A percentile compares a stretch with the other conserved stretches of the same genome.
Evolutionary conservation across 2,329 filamentous ascomycete genomes (phyloP).

Genomic region (Magnaporthiopsis incrustans): DNA sequence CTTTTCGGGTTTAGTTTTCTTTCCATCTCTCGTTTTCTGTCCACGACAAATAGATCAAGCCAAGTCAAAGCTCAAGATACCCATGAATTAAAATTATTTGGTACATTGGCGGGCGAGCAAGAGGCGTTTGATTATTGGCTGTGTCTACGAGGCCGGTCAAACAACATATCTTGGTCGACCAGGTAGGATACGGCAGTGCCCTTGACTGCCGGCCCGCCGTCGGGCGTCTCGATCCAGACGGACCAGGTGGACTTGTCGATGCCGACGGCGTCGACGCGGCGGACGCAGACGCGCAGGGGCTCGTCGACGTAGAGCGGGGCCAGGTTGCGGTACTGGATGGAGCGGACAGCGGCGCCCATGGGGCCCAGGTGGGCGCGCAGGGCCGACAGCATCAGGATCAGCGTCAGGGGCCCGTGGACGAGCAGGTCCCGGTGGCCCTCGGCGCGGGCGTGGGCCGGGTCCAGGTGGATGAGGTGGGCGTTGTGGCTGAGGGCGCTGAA

Average conservation of each 20-base stretch:
- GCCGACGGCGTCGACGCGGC: constrained; percentile 35
- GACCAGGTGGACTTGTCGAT: constrained; percentile 40
- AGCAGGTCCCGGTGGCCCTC: constrained; percentile 72
- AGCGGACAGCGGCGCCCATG: constrained; percentile 15
- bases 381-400: constrained; percentile 67
- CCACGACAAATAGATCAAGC: neutral
- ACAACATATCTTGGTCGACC: neutral
- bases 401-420: constrained; percentile 78
- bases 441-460: constrained; percentile 58
- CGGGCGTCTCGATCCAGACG: constrained; percentile 56
- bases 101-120: neutral
- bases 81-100: neutral
- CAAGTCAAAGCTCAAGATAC: neutral
- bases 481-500: constrained; percentile 92
- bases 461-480: constrained; percentile 83
- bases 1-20: neutral
- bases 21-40: neutral
- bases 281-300: constrained; percentile 60
- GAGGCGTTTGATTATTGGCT: no score
- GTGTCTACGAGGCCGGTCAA: neutral
- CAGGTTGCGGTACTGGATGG: constrained; percentile 72
- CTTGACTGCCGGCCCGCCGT: constrained; percentile 57
- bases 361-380: constrained; percentile 41
- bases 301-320: constrained; percentile 73
- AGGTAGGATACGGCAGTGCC: constrained; percentile 25